Conservation (phyloP, 352 stramenopile species). For the Phytophthora megakarya region DNA sequence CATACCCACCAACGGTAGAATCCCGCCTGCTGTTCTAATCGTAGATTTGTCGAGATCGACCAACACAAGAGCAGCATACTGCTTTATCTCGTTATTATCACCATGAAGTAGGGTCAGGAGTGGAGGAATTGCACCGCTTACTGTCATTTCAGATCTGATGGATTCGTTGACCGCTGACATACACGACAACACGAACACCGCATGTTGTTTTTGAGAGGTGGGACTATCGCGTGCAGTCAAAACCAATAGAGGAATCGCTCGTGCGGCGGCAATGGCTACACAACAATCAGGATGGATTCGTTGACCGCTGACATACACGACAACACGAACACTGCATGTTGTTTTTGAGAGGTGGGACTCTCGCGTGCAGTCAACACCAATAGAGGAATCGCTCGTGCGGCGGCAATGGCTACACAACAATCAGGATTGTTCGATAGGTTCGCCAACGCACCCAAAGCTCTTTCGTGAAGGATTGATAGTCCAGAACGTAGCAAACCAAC, state of each 20-base stretch:
- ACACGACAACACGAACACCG: not conserved
- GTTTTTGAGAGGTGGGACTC: not conserved
- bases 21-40: not conserved
- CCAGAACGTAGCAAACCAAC: no score
- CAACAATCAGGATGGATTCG: not conserved
- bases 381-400: not conserved
- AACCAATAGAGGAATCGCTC: not conserved
- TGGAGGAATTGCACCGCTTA: not conserved
- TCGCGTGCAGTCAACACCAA: not conserved
- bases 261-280: not conserved
- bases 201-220: not conserved
- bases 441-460: no score
- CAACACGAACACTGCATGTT: not conserved
- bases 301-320: not conserved
- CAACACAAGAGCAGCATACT: not conserved
- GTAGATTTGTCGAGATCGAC: not conserved
- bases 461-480: no score
- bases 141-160: not conserved
- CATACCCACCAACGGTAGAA: not conserved
- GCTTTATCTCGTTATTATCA: not conserved
- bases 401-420: not conserved
- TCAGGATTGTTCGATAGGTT: no score
- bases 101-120: not conserved
- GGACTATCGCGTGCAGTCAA: not conserved
- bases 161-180: not conserved